Base-by-base conservation (phyloP, 2,329 filamentous ascomycete species). In the Raffaelea ambrosiae region DNA sequence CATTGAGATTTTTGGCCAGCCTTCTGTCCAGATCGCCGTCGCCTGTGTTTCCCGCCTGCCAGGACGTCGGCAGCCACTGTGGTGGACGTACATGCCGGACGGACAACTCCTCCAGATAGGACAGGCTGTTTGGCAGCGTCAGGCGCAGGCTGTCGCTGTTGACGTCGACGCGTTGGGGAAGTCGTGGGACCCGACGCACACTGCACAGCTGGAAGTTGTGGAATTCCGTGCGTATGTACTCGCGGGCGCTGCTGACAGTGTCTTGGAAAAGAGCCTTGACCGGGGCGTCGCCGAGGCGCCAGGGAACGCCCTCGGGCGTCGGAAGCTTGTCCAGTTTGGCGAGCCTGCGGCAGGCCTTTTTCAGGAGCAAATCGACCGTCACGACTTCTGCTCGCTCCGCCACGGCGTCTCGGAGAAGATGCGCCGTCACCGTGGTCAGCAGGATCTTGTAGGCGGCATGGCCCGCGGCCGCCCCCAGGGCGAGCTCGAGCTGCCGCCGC, bases 301-400 rank as follows among this genome's bases (percentile, higher is more conserved):
- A 4, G 49, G 7, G 54, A 47, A 57, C n/a, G n/a, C n/a, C 61
- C 42, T 73, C 69, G 0, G 58, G 3, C 2, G 4, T 16, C 1
- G 13, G 7, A 3, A 31, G 33, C 1, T 14, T 55, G 29, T 80
- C 72, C 0, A 84, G 55, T 56, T 84, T 84, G 0, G 71, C 72
- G 14, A 84, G 67, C 0, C 79, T 73, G 20, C 75, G 69, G 51
- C 71, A 72, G 1, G 83, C 60, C 56, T 83, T 84, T 29, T 70
- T 61, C 43, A 65, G 56, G 3, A 63, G 57, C 3, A 65, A 52
- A 3, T 61, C 49, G 10, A 77, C 70, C 0, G 63, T 57, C 31
- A 51, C 48, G 21, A 66, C 57, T 2, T 39, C 38, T 45, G 18
- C 49, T 42, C 10, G 57, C 49, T 3, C 49, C 59, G 19, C 7